Evolutionary conservation across 805 yeast genomes (phyloP).

Genomic region (Pichia scutulata): DNA sequence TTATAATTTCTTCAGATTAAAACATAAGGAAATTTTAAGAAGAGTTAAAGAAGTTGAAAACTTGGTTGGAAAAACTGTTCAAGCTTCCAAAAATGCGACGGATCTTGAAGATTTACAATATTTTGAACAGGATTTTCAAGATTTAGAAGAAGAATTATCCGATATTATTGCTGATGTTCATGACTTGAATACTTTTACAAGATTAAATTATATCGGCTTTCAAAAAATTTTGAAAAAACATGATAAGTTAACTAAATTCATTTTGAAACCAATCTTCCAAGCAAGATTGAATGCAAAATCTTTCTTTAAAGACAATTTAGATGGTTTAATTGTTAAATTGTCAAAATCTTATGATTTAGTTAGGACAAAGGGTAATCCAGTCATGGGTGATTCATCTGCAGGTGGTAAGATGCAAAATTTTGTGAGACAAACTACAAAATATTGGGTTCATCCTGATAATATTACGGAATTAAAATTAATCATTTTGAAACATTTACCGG

Average conservation of each 20-base stretch:
- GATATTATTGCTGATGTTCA: slow-evolving; percentile 96
- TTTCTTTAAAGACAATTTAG: slow-evolving; percentile 92
- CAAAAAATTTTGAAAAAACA: slow-evolving; percentile 95
- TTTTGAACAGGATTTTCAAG: slow-evolving; percentile 61
- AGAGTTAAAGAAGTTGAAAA: slow-evolving; percentile 77
- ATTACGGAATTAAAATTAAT: slow-evolving; percentile 92
- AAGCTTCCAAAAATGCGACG: slow-evolving; percentile 34
- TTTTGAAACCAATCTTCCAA: slow-evolving; percentile 85
- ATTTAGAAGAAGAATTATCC: slow-evolving; percentile 64
- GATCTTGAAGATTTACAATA: slow-evolving; percentile 26
- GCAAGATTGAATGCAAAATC: slow-evolving; percentile 91
- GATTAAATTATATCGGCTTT: slow-evolving; percentile 94
- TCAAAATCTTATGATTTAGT: slow-evolving; percentile 87
- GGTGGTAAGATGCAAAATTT: slow-evolving; percentile 98
- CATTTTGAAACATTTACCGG: slow-evolving; percentile 91
- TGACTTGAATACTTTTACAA: slow-evolving; percentile 88
- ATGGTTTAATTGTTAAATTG: slow-evolving; percentile 77
- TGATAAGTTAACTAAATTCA: slow-evolving; percentile 79
- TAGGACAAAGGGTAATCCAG: slow-evolving; percentile 93
- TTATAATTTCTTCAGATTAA: slow-evolving; percentile 81
- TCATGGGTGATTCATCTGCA: slow-evolving; percentile 92
- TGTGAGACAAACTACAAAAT: slow-evolving; percentile 96
- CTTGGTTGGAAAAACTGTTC: slow-evolving; percentile 53
- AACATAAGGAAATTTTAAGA: slow-evolving; percentile 76
- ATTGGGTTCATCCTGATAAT: slow-evolving; percentile 99